phyloP scores from a whole-genome alignment of 2,329 filamentous ascomycete species.

The Cytospora leucostoma region DNA sequence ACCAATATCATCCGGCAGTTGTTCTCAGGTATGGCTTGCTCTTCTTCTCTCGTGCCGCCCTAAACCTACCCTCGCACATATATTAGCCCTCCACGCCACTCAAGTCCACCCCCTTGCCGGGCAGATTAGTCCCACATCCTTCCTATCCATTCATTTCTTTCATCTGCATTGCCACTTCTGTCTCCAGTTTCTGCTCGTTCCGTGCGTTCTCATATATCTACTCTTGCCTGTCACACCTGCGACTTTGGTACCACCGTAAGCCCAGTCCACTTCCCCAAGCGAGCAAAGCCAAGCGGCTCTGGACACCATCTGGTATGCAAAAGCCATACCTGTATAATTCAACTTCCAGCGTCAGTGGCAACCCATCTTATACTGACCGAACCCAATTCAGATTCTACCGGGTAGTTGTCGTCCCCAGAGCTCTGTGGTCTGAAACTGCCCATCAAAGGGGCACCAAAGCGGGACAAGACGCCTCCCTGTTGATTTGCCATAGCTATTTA shows the following conservation, averaged over 20 bases:
- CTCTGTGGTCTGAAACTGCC: background rate
- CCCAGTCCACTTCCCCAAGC: constrained; percentile 5
- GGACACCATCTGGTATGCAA: constrained; percentile 6
- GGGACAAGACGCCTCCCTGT: constrained; percentile 3
- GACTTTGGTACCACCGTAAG: constrained; percentile 13
- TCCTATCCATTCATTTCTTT: constrained; percentile 13
- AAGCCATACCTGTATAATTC: constrained; percentile 11
- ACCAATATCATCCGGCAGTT: constrained; percentile 24
- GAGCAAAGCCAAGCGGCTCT: constrained; percentile 1
- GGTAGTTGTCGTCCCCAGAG: constrained; percentile 5
- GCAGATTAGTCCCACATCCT: constrained; percentile 13
- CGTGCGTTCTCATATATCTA: constrained; percentile 8
- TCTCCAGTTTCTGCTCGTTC: constrained; percentile 1
- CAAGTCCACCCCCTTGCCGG: constrained; percentile 13
- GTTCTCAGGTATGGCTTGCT: constrained; percentile 21
- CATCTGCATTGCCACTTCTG: constrained; percentile 2
- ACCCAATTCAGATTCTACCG: background rate
- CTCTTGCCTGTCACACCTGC: constrained; percentile 19
- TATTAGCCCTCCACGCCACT: constrained; percentile 31
- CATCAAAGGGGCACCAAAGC: constrained; percentile 15
- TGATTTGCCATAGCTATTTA: background rate
- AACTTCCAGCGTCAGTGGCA: constrained; percentile 21
- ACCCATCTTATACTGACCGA: constrained; percentile 14
- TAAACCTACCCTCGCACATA: constrained; percentile 36
- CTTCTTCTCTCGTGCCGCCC: constrained; percentile 17